Percentiles rank a stretch among this genome's conserved stretches.
phyloP scores from a whole-genome alignment of 2,329 filamentous ascomycete genomes.

The Pseudogymnoascus sp. region DNA sequence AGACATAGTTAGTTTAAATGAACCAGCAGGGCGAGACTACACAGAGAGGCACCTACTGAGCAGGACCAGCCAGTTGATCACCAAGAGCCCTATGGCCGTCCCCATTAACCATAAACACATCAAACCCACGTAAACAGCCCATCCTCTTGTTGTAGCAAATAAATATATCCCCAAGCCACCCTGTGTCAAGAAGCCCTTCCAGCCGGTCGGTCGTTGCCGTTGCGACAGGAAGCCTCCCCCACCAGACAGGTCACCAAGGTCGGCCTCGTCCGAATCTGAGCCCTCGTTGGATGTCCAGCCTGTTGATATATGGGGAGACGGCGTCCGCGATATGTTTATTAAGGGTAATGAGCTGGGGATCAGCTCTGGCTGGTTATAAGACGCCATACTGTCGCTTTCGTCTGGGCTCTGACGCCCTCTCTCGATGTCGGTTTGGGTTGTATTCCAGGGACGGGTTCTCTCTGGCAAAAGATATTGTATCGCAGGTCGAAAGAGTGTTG shows the following conservation, averaged over 20 bases:
- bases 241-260: constrained; percentile 31
- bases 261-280: constrained; percentile 41
- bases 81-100: constrained; percentile 37
- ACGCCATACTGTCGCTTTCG: constrained; percentile 7
- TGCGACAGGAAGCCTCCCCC: constrained; percentile 24
- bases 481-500: constrained; percentile 31
- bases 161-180: constrained; percentile 41
- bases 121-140: constrained; percentile 39
- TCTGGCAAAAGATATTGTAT: constrained; percentile 30
- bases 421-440: constrained; percentile 1
- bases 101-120: constrained; percentile 40
- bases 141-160: constrained; percentile 38
- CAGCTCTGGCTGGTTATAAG: constrained; percentile 18
- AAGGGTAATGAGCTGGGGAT: constrained; percentile 32
- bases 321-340: constrained; percentile 37
- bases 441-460: constrained; percentile 9
- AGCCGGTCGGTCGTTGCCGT: constrained; percentile 20
- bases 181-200: constrained; percentile 29
- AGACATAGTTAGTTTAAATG: constrained; percentile 15
- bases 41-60: constrained; percentile 31
- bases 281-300: constrained; percentile 31
- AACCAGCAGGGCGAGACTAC: not conserved
- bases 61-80: constrained; percentile 44
- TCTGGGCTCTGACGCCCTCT: not conserved
- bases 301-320: constrained; percentile 37